A percentile compares a stretch with the other conserved stretches of the same genome.
Evolutionary conservation across 2,329 filamentous ascomycete genomes (phyloP).

Genomic region (Calonectria montana): DNA sequence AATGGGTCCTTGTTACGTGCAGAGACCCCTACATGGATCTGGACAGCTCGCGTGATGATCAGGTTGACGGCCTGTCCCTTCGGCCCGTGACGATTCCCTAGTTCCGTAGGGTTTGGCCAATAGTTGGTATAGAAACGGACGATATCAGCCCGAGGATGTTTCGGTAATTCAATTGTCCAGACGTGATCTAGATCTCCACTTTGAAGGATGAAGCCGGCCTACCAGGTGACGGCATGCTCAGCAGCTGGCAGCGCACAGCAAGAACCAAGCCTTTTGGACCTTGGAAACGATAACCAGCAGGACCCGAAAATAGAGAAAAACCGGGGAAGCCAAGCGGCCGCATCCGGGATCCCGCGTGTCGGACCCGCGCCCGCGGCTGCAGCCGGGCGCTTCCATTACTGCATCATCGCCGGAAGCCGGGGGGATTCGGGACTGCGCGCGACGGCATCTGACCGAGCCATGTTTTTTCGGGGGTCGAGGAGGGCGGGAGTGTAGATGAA

Average conservation of each 20-base stretch:
- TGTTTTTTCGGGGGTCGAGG: not conserved
- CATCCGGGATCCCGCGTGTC: slow-evolving; percentile 18
- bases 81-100: slow-evolving; percentile 17
- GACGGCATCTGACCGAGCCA: slow-evolving; percentile 21
- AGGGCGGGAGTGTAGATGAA: not conserved
- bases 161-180: not conserved
- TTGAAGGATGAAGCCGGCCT: not conserved
- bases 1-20: not conserved
- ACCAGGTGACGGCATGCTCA: not conserved
- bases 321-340: slow-evolving; percentile 7
- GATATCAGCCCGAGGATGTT: not conserved
- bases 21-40: not conserved
- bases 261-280: not conserved
- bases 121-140: not conserved
- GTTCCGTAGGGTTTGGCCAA: slow-evolving; percentile 1
- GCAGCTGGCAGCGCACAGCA: not conserved
- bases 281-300: not conserved
- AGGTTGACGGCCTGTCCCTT: not conserved
- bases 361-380: slow-evolving; percentile 14
- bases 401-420: slow-evolving; percentile 27
- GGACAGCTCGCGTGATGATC: not conserved
- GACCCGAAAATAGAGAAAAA: slow-evolving; percentile 5
- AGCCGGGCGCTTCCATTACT: slow-evolving; percentile 16
- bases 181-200: not conserved
- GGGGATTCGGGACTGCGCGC: slow-evolving; percentile 13